Conservation (phyloP, 352 stramenopile species). For the Nothophytophthora sp. region DNA sequence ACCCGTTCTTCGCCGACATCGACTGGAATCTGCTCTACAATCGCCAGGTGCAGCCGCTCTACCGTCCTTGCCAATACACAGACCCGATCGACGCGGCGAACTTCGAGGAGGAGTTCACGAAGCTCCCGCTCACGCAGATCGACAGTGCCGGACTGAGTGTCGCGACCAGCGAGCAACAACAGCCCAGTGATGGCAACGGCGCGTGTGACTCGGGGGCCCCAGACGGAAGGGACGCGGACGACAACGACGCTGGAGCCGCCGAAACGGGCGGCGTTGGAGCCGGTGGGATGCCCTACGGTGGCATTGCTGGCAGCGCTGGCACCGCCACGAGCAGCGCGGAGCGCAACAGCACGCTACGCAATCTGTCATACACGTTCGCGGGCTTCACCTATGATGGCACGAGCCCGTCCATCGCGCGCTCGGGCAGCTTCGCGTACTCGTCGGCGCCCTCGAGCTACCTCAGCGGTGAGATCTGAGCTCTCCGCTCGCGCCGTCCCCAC, state of each 20-base stretch:
- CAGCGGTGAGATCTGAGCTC: constrained; percentile 12
- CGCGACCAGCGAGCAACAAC: constrained; percentile 39
- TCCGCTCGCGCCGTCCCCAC: no score
- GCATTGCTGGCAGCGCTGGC: constrained; percentile 34
- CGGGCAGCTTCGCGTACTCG: constrained; percentile 36
- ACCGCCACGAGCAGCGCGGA: constrained; percentile 33
- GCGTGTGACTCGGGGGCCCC: constrained; percentile 5
- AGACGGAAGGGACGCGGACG: constrained; percentile 12
- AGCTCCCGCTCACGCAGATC: constrained; percentile 68
- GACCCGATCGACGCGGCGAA: constrained; percentile 83
- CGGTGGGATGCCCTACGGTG: constrained; percentile 17
- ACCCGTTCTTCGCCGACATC: constrained; percentile 83
- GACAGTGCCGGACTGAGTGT: constrained; percentile 72
- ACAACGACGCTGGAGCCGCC: constrained; percentile 15
- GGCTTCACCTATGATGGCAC: constrained; percentile 85
- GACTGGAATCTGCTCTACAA: constrained; percentile 84
- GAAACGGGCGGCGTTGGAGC: constrained; percentile 17
- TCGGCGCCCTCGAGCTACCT: constrained; percentile 19
- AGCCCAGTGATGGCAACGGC: constrained; percentile 14
- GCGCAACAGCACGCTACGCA: constrained; percentile 69
- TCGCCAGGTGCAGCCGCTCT: constrained; percentile 75
- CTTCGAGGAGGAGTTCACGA: constrained; percentile 87
- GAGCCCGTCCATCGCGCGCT: constrained; percentile 38
- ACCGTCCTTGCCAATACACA: constrained; percentile 78
- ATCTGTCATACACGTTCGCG: constrained; percentile 86